Conservation (phyloP, 2,329 filamentous ascomycete species). For the Onygena corvina region DNA sequence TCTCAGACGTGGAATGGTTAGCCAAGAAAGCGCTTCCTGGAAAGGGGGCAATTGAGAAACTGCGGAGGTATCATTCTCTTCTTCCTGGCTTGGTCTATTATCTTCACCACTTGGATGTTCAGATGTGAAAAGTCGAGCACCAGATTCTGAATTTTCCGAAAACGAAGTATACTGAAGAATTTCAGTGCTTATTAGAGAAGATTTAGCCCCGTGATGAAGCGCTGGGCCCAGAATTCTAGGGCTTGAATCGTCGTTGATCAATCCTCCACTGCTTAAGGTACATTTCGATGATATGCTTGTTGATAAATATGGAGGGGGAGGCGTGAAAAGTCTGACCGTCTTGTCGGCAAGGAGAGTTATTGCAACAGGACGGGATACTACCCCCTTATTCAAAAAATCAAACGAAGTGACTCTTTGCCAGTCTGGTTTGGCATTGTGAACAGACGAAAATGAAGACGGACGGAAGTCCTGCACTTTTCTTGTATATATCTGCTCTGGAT, state of each 20-base stretch:
- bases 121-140: background rate
- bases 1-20: constrained; percentile 34
- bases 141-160: constrained; percentile 2
- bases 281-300: constrained; percentile 30
- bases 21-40: constrained; percentile 31
- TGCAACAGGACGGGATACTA: constrained; percentile 39
- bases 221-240: constrained; percentile 25
- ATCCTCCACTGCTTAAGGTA: constrained; percentile 23
- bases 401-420: constrained; percentile 44
- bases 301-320: constrained; percentile 33
- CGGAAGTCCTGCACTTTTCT: constrained; percentile 36
- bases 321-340: constrained; percentile 38
- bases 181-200: constrained; percentile 22
- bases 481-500: constrained; percentile 36
- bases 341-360: constrained; percentile 44
- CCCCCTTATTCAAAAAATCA: constrained; percentile 45
- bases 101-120: constrained; percentile 10
- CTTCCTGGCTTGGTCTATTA: constrained; percentile 30
- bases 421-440: constrained; percentile 34
- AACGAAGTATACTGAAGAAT: constrained; percentile 18
- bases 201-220: constrained; percentile 19
- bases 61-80: constrained; percentile 26
- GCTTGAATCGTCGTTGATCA: constrained; percentile 20
- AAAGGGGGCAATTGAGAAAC: constrained; percentile 24
- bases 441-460: constrained; percentile 36